Conservation (phyloP, 257 asterid genomes). For the Nicotiana undulata region DNA sequence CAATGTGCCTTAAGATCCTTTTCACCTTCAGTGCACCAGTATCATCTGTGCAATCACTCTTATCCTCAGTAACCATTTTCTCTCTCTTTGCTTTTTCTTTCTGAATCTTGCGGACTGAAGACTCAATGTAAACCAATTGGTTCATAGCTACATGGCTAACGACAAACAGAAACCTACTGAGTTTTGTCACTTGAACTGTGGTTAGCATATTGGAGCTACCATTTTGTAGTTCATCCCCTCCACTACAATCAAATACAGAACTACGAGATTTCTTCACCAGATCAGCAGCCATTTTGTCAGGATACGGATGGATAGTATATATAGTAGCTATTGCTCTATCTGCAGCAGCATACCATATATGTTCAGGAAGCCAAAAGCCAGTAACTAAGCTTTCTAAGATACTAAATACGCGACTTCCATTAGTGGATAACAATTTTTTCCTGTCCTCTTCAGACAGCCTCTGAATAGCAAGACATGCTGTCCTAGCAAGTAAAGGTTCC, state of each 20-base stretch:
- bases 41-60: conserved; percentile 21
- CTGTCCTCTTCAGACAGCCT: conserved; percentile 87
- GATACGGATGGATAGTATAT: conserved; percentile 78
- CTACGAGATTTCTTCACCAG: conserved; percentile 69
- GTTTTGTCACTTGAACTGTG: conserved; percentile 56
- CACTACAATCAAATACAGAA: conserved; percentile 45
- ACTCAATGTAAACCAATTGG: conserved; percentile 76
- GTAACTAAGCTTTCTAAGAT: conserved; percentile 60
- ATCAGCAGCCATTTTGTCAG: conserved; percentile 64
- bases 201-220: conserved; percentile 31
- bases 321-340: conserved; percentile 80
- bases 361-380: conserved; percentile 67
- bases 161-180: conserved; percentile 66
- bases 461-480: conserved; percentile 82
- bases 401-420: conserved; percentile 66
- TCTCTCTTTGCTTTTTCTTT: conserved; percentile 73
- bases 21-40: conserved; percentile 51
- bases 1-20: background rate
- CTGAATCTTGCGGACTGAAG: conserved; percentile 63
- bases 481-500: conserved; percentile 90
- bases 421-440: conserved; percentile 55
- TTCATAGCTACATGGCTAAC: conserved; percentile 89
- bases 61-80: conserved; percentile 43
- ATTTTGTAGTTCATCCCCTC: conserved; percentile 39
- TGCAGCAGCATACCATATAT: conserved; percentile 86